These are phyloP conservation scores for Candida broadrunensis DNA, from an alignment of 805 yeast species.

Conservation along the genomic window DNA sequence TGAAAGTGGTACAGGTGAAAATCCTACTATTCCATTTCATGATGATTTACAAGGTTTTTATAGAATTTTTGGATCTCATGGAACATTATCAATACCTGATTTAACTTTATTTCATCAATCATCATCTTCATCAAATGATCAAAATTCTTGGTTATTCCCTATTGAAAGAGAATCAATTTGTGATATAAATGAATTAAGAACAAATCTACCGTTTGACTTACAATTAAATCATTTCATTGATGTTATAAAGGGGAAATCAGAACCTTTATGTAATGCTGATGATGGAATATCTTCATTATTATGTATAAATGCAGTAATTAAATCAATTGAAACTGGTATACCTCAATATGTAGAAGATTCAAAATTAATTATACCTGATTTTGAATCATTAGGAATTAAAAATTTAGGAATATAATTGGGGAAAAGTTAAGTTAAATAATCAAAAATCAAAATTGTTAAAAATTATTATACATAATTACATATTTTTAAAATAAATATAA, in stretches of 20 bases:
- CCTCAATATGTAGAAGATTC: conserved; percentile 24
- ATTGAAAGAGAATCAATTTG: conserved; percentile 12
- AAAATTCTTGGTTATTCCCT: conserved; percentile 22
- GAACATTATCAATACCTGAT: conserved; percentile 38
- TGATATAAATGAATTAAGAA: conserved; percentile 10
- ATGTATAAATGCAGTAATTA: conserved; percentile 33
- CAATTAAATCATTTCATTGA: conserved; percentile 38
- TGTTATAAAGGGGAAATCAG: conserved; percentile 24
- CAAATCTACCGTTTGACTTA: conserved; percentile 30
- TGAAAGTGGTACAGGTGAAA: conserved; percentile 39
- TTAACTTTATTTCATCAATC: conserved; percentile 29
- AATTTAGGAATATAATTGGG: no score
- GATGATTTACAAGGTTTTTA: conserved; percentile 29
- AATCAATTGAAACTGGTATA: conserved; percentile 30
- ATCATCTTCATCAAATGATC: conserved; percentile 3
- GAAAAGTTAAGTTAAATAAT: no score
- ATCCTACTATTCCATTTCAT: conserved; percentile 32
- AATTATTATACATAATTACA: no score
- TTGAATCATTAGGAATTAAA: conserved; percentile 1
- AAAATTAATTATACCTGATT: conserved; percentile 14
- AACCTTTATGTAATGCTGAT: conserved; percentile 25
- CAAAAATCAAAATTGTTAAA: no score
- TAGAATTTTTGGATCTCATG: conserved; percentile 36
- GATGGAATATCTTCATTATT: conserved; percentile 37
- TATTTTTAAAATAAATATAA: no score